Evolutionary conservation across 2,329 filamentous ascomycete species (phyloP), one percentile per base, ranked within the genome.

Genomic region (Magnaporthiopsis poae): DNA sequence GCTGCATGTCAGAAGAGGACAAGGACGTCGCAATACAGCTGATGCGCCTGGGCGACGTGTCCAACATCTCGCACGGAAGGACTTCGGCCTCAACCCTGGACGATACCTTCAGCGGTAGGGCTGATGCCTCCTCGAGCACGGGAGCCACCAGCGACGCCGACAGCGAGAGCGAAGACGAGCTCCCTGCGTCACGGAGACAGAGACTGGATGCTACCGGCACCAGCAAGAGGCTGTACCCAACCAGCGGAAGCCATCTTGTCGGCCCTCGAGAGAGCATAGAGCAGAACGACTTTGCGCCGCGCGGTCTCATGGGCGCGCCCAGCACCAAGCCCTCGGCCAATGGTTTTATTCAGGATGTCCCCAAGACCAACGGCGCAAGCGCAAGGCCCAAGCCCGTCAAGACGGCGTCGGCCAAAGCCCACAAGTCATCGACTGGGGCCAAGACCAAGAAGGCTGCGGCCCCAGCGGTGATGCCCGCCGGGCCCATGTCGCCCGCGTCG

Each of bases 21-120:
- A 89, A 89, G 74, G 95, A 99, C 78, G 95, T 98, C 69, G 95
- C 95, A 67, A 89, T 97, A 75, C 95, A 98, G 79, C 83, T 99
- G 73, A 98, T 99, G 88, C 90, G 94, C 71, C 85, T 99, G 66
- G 93, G 95, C 62, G 93, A 97, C 75, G 91, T 93, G 72, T 95
- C 92, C 67, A 96, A 96, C 75, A 90, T 96, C 73, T 96, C 92
- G 1, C 91, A 96, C 73, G 93, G 92, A 66, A 90, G 94, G 71
- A 96, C 92, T 3, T 97, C 94, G 11, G 92, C 92, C 8, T 97
- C 94, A 0, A 97, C 94, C 7, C 81, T 95, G 67, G 94, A 98
- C 73, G 94, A 98, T 77, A 93, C 91, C 1, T 90, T 97, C 70
- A 97, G 94, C 75, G 93, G 93, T 63, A 88, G 88, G 72, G 93